phyloP scores from a whole-genome alignment of 805 yeast genomes.

The Metschnikowia shivogae region DNA sequence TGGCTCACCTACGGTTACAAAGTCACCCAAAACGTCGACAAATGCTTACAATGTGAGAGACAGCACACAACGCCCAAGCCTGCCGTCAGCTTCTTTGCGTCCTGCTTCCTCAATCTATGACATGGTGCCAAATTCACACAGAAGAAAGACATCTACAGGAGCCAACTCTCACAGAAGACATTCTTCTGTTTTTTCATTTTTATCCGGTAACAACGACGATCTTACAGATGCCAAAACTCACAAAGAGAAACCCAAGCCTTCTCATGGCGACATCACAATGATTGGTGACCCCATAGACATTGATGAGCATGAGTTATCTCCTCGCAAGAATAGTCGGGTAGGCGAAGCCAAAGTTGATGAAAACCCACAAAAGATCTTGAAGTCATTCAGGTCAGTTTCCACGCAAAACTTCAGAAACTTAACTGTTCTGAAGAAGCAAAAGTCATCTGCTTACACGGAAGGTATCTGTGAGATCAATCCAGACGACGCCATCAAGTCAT shows the following conservation, averaged over 20 bases:
- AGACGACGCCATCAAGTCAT: conserved; percentile 67
- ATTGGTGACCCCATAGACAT: conserved; percentile 26
- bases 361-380: conserved; percentile 31
- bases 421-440: conserved; percentile 50
- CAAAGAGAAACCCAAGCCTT: conserved; percentile 1
- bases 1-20: conserved; percentile 15
- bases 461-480: conserved; percentile 79
- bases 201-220: conserved; percentile 31
- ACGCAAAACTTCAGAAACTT: conserved; percentile 47
- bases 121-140: conserved; percentile 28
- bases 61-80: conserved; percentile 11
- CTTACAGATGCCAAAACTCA: not conserved
- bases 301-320: conserved; percentile 32
- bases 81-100: conserved; percentile 22
- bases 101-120: conserved; percentile 53
- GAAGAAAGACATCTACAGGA: conserved; percentile 28
- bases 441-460: conserved; percentile 79
- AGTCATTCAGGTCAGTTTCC: conserved; percentile 51
- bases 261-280: conserved; percentile 9
- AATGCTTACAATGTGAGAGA: conserved; percentile 22
- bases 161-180: conserved; percentile 49
- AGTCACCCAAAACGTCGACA: not conserved
- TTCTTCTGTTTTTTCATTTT: conserved; percentile 55
- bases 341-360: conserved; percentile 33
- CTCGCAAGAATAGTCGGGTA: conserved; percentile 26